phyloP scores from a whole-genome alignment of 352 stramenopile genomes.

The Phytophthora lateralis region DNA sequence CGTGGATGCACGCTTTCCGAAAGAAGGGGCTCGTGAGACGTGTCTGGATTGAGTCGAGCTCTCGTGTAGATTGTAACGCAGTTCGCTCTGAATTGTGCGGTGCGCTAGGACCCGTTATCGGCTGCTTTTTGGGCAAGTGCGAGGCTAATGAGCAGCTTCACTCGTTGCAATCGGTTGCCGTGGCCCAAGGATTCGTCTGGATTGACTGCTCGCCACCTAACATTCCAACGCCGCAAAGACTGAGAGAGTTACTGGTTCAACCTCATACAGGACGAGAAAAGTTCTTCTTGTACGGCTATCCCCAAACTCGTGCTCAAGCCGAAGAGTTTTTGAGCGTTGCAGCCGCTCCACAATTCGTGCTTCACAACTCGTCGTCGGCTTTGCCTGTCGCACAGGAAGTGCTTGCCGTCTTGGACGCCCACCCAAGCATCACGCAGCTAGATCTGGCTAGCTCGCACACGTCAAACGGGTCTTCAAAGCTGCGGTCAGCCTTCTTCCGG shows the following conservation, averaged over 20 bases:
- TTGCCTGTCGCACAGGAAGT: conserved; percentile 14
- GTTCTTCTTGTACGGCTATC: conserved; percentile 43
- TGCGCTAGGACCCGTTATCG: conserved; percentile 27
- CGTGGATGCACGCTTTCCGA: conserved; percentile 16
- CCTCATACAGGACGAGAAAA: conserved; percentile 27
- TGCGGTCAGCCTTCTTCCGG: conserved; percentile 35
- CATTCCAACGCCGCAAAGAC: conserved; percentile 6
- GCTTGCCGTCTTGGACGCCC: conserved; percentile 27
- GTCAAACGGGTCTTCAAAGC: conserved; percentile 8
- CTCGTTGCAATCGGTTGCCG: conserved; percentile 20
- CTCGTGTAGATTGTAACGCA: neutral
- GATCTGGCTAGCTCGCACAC: conserved; percentile 24
- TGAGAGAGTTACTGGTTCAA: conserved; percentile 32
- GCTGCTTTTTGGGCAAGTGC: conserved; percentile 38
- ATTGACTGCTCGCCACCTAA: conserved; percentile 16
- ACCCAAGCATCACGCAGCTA: conserved; percentile 33
- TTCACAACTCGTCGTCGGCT: conserved; percentile 22
- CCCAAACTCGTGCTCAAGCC: conserved; percentile 21
- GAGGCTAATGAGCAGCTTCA: conserved; percentile 12
- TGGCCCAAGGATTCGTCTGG: conserved; percentile 36
- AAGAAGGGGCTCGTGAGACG: conserved; percentile 28
- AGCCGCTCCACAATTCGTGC: conserved; percentile 26
- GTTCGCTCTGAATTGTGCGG: conserved; percentile 6
- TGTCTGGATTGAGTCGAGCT: conserved; percentile 23
- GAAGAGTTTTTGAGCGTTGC: conserved; percentile 24